A percentile compares a stretch with the other conserved stretches of the same genome.
These are phyloP conservation scores for Hericium rajendrae DNA, from an alignment of 768 basidiomycete species.

Conservation along the genomic window DNA sequence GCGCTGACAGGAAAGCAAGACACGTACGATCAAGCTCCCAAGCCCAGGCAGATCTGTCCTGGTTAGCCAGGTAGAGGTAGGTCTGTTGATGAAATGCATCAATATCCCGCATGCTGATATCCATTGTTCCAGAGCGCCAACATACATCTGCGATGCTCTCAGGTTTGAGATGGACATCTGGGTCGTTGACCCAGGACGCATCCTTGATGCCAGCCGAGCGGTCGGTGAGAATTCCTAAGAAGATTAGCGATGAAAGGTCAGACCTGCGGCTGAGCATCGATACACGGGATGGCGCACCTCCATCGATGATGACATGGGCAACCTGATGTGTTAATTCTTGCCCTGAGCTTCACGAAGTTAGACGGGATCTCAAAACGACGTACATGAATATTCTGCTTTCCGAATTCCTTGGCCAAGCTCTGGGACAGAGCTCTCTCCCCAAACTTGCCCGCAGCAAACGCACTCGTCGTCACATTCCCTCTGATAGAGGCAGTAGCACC, in stretches of 20 bases:
- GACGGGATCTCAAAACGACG: not conserved
- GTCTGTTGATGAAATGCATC: conserved; percentile 28
- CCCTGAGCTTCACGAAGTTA: not conserved
- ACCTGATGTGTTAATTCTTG: not conserved
- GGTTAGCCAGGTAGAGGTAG: conserved; percentile 56
- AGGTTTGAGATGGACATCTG: conserved; percentile 43
- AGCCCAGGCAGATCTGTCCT: conserved; percentile 65
- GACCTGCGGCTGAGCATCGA: no score
- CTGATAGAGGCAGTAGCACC: conserved; percentile 33
- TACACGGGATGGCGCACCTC: conserved; percentile 25
- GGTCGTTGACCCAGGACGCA: conserved; percentile 33
- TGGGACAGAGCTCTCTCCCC: conserved; percentile 33
- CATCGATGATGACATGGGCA: conserved; percentile 58
- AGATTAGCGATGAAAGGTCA: no score
- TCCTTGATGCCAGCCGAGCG: conserved; percentile 1
- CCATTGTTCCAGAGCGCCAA: not conserved
- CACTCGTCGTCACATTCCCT: conserved; percentile 29
- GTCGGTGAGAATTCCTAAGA: conserved; percentile 20
- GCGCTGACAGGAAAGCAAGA: not conserved
- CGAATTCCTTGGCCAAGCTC: conserved; percentile 35
- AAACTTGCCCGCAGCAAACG: conserved; percentile 33
- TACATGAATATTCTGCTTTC: conserved; percentile 35
- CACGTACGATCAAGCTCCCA: conserved; percentile 73
- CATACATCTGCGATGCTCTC: conserved; percentile 62
- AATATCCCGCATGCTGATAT: not conserved